Conservation (phyloP, 768 basidiomycete genomes). For the Mycena alexandri region DNA sequence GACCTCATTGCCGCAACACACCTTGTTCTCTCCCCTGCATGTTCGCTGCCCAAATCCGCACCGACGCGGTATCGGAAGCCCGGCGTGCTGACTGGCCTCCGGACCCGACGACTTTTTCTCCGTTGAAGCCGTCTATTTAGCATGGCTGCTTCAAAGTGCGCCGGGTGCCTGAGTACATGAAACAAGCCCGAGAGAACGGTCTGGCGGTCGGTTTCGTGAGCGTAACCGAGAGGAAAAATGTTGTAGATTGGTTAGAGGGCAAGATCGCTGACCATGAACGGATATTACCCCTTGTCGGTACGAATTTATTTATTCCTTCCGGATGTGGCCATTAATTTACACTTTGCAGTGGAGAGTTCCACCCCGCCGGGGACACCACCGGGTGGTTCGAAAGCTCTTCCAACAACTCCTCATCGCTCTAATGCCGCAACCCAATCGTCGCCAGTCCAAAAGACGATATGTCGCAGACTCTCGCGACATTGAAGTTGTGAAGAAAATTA, state of each 20-base stretch:
- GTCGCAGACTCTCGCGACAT: conserved; percentile 82
- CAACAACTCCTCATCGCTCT: conserved; percentile 46
- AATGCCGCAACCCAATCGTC: conserved; percentile 55
- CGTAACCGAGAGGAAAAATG: conserved; percentile 87
- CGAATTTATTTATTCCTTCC: not conserved
- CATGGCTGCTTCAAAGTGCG: conserved; percentile 82
- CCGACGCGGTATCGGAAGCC: conserved; percentile 85
- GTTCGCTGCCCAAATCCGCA: conserved; percentile 75
- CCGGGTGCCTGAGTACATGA: conserved; percentile 90
- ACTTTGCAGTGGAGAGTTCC: conserved; percentile 59
- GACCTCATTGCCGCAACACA: conserved; percentile 73
- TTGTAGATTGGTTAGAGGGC: conserved; percentile 89
- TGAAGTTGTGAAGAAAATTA: conserved; percentile 90
- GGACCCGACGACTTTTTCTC: conserved; percentile 78
- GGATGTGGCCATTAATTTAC: conserved; percentile 7
- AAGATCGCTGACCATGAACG: conserved; percentile 62
- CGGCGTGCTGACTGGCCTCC: conserved; percentile 55
- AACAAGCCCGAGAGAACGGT: conserved; percentile 81
- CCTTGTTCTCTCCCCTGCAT: conserved; percentile 66
- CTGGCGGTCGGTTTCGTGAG: conserved; percentile 83
- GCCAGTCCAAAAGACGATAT: conserved; percentile 80
- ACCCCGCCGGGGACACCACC: conserved; percentile 71
- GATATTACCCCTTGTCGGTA: conserved; percentile 61
- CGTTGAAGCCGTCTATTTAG: conserved; percentile 86
- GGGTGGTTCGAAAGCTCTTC: conserved; percentile 45